These are phyloP conservation scores for Fusarium compactum DNA, from an alignment of 2,329 filamentous ascomycete genomes.

Conservation along the genomic window DNA sequence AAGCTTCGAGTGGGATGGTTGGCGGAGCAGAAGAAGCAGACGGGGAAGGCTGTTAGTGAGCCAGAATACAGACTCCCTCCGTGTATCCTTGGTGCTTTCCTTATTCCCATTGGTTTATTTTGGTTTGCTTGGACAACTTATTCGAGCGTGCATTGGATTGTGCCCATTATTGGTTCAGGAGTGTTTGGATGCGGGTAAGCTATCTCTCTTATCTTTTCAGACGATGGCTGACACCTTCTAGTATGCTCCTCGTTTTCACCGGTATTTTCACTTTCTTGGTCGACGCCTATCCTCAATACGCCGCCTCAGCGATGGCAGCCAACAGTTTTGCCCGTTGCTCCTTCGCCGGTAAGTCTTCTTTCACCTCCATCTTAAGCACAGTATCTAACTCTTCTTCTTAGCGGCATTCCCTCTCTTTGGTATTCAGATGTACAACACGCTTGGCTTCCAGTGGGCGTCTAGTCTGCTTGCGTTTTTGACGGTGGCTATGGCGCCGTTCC, in stretches of 20 bases:
- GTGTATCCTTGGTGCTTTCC: constrained; percentile 21
- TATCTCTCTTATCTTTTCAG: rapidly evolving
- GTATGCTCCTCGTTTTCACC: constrained; percentile 26
- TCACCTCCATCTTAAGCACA: rapidly evolving
- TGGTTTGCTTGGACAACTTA: constrained; percentile 40
- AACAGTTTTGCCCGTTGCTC: constrained; percentile 40
- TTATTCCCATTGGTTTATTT: constrained; percentile 32
- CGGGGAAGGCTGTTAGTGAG: constrained; percentile 18
- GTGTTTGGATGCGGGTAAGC: constrained; percentile 39
- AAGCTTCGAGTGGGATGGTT: constrained; percentile 13
- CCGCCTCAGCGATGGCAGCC: constrained; percentile 40
- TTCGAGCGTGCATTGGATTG: constrained; percentile 27
- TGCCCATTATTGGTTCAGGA: constrained; percentile 30
- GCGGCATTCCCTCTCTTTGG: constrained; percentile 33
- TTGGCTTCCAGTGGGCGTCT: constrained; percentile 38
- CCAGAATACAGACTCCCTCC: constrained; percentile 30
- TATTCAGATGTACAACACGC: constrained; percentile 38
- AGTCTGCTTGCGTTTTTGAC: constrained; percentile 38
- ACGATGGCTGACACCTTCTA: rapidly evolving
- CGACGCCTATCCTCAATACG: constrained; percentile 37
- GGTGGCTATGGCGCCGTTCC: constrained; percentile 35
- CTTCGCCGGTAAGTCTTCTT: constrained; percentile 17
- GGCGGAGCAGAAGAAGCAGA: constrained; percentile 13
- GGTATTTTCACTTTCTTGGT: constrained; percentile 40
- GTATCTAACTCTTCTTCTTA: not conserved